Evolutionary conservation across 345 rosid species (phyloP), one percentile per base, ranked within the genome.

Genomic region (Lepidium sativum): DNA sequence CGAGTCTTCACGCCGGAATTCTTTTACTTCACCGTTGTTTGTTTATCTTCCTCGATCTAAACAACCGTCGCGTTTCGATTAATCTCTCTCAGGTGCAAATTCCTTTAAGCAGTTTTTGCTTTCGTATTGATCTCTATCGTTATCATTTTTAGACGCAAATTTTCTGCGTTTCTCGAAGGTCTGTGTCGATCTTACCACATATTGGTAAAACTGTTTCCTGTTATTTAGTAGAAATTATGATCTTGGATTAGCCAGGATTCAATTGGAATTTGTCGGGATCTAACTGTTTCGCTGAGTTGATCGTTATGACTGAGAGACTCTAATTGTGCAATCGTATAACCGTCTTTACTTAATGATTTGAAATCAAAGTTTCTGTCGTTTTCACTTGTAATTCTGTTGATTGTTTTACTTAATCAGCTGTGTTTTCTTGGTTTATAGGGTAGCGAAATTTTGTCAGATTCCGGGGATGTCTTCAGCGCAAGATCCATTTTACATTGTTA

Each of bases 401-500:
- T 42, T 70, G 13, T 56, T 7, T 57, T 2, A 49, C 11, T 18
- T 6, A 55, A 33, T 32, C 9, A 44, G 41, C 32, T 55, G 5
- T 40, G 15, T 20, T 16, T 8, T 35, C 6, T 44, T 41, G 47
- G 34, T 60, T 18, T 67, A 23, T 25, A 66, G 57, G n/a, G 47
- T 23, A 52, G 27, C n/a, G 27, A 2, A 54, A 14, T 3, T 37
- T 11, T 42, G 54, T 59, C 5, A 27, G 54, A 31, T 70, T 54
- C 6, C 25, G 18, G 25, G 47, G 68, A 95, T 95, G 99, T 86
- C 97, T 72, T 88, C 95, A 5, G 96, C 97, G 11, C 97, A 91
- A 78, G 99, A 95, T 83, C 99, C 99, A 0, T 95, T 91, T 65
- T 86, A 95, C 66, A 91, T 91, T 48, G 99, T 91, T 60, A 91